Evolutionary conservation across 768 basidiomycete genomes (phyloP).

Genomic region (Astraeus odoratus): DNA sequence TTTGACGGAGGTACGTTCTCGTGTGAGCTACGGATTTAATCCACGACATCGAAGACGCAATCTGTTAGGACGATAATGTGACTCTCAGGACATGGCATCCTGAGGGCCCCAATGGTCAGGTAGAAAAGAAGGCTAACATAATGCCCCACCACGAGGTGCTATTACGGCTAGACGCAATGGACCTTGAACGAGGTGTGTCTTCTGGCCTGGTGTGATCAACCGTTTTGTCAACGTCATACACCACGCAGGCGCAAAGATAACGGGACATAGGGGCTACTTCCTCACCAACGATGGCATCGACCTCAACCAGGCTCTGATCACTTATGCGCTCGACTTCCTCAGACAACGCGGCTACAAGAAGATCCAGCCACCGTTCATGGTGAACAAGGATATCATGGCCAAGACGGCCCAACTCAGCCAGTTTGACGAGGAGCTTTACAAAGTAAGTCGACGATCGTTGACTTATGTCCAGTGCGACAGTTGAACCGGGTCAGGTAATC

Average conservation of each 20-base stretch:
- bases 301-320: slow-evolving; percentile 92
- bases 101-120: slow-evolving; percentile 63
- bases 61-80: slow-evolving; percentile 77
- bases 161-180: slow-evolving; percentile 89
- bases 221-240: slow-evolving; percentile 3
- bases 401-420: slow-evolving; percentile 98
- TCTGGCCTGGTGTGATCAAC: not conserved
- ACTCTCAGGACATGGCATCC: slow-evolving; percentile 84
- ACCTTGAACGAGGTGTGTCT: slow-evolving; percentile 79
- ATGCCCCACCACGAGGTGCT: slow-evolving; percentile 98
- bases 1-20: slow-evolving; percentile 68
- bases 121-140: slow-evolving; percentile 66
- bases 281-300: slow-evolving; percentile 93
- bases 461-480: not conserved
- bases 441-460: slow-evolving; percentile 38
- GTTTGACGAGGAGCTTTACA: slow-evolving; percentile 98
- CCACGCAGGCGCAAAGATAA: slow-evolving; percentile 73
- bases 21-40: not conserved
- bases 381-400: slow-evolving; percentile 96
- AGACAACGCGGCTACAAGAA: slow-evolving; percentile 81
- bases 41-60: not conserved
- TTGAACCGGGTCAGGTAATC: slow-evolving; percentile 51
- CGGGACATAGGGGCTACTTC: slow-evolving; percentile 96
- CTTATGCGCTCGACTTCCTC: slow-evolving; percentile 92
- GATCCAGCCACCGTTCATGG: slow-evolving; percentile 95